Base-by-base conservation (phyloP, 305 asterid genomes). In the Fraxinus sp. region DNA sequence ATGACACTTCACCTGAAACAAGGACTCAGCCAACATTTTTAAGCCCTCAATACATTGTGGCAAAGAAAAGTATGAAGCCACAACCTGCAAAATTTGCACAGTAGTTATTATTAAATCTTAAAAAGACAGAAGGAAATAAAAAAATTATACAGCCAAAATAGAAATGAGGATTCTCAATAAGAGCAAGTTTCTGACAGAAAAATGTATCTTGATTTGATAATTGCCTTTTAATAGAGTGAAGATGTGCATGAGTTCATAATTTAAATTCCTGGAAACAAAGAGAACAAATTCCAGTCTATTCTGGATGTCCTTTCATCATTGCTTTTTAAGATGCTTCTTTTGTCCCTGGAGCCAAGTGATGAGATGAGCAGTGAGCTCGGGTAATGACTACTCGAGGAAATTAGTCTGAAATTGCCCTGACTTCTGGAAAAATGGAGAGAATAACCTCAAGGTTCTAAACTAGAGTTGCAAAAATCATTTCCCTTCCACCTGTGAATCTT, bases 21-120 rank as follows among this genome's bases (percentile, higher is more conserved):
- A 87, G 74, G 99, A 96, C 89, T 91, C 95, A 18, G 91, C 93
- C 87, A 96, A 86, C 84, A 92, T 82, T 89, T 94, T 94, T 87
- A 94, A 80, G 79, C 99, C 99, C 89, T 94, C 97, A 32, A 96
- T 89, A 86, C 99, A 96, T 80, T 84, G 93, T 55, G 87, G 87
- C 89, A 94, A 87, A 57, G 98, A 89, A 84, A 96, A 96, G 85
- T 91, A 96, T 78, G 97, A 91, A 76, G 98, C 90, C 18, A 91
- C 91, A 81, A 85, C 92, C 99, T 96, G 92, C 84, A 87, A 86
- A 81, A 76, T 81, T 59, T 44, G 81, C 74, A 76, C 9, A 68
- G 32, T 2, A 79, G 68, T 41, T 49, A 36, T 81, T 80, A 80
- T 77, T 84, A 28, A 14, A 28, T 74, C 73, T 78, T 77, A 46